Base-by-base conservation (phyloP, 805 yeast genomes). In the Brettanomyces nanus region DNA sequence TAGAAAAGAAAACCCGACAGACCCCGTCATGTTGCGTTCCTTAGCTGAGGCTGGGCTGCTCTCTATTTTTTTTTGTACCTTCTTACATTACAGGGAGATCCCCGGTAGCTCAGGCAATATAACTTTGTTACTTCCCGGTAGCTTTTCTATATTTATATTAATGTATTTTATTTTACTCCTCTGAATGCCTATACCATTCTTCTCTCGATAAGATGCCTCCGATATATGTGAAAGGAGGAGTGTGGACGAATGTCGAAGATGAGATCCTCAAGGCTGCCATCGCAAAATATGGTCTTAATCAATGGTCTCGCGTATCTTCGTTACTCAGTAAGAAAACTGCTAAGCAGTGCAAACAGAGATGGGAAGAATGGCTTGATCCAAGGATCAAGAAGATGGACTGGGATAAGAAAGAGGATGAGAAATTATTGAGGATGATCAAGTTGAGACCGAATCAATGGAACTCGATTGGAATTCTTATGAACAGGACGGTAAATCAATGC, bases 371-470 rank as follows among this genome's bases (percentile, higher is more conserved):
- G 75, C 62, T 90, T 28, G 81, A 79, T 54, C 97, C 97, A 1
- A 58, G 67, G 4, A 69, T 90, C 35, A 65, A 71, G 51, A 76
- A 75, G 45, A 42, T 59, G 1, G 79, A 71, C 20, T 92, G 96
- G 92, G 61, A 81, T 0, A 64, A 68, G 21, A 80, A 75, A 20
- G 95, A 89, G 42, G 98, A 90, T 56, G 78, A 73, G 32, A 72
- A 73, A 52, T 63, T 90, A 33, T 56, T 87, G 40, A 68, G 72
- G 25, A 51, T 86, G 42, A 87, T 84, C 0, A 72, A 75, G 47
- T 58, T 77, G 25, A 62, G 89, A 47, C 97, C 97, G 1, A 86
- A 89, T 44, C 97, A 89, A 60, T 90, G 98, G 98, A 72, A 95
- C 33, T 77, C 92, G 1, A 84, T 92, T n/a, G 82, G 95, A 1